These are phyloP conservation scores for Oemleria cerasiformis DNA, from an alignment of 306 rosid genomes.

Conservation along the genomic window DNA sequence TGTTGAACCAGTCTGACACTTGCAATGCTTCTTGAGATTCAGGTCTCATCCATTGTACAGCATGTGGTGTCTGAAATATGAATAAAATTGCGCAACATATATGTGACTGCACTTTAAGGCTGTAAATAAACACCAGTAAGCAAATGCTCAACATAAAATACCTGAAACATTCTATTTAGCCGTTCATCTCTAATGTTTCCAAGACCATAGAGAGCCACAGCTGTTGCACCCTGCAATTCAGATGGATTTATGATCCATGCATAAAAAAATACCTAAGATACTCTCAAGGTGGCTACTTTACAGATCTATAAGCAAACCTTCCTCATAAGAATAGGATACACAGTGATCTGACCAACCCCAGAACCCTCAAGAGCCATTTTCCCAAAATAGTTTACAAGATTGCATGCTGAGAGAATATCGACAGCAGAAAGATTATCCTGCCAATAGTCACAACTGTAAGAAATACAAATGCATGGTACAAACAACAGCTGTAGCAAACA, in stretches of 20 bases:
- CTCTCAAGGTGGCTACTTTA: constrained; percentile 15
- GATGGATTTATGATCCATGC: constrained; percentile 17
- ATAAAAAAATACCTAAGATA: constrained; percentile 8
- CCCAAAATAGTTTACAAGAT: constrained; percentile 96
- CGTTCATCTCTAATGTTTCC: constrained; percentile 98
- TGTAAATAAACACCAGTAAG: constrained; percentile 22
- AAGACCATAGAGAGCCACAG: constrained; percentile 92
- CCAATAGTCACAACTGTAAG: constrained; percentile 39
- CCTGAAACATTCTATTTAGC: constrained; percentile 99
- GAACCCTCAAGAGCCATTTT: constrained; percentile 96
- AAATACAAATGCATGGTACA: constrained; percentile 17
- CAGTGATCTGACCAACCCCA: constrained; percentile 93
- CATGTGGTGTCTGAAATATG: constrained; percentile 89
- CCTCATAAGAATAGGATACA: constrained; percentile 86
- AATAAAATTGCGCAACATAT: constrained; percentile 16
- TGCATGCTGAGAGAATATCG: constrained; percentile 96
- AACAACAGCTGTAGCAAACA: constrained; percentile 26
- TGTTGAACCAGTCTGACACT: constrained; percentile 94
- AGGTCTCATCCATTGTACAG: constrained; percentile 97
- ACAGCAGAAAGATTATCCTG: constrained; percentile 99
- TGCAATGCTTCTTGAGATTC: constrained; percentile 85
- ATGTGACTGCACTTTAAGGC: constrained; percentile 22
- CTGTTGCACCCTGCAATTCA: constrained; percentile 79
- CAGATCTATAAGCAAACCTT: constrained; percentile 58
- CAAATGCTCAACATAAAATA: constrained; percentile 28